These are phyloP conservation scores for Penicillium sp. DNA, from an alignment of 2,329 filamentous ascomycete species.

Conservation along the genomic window DNA sequence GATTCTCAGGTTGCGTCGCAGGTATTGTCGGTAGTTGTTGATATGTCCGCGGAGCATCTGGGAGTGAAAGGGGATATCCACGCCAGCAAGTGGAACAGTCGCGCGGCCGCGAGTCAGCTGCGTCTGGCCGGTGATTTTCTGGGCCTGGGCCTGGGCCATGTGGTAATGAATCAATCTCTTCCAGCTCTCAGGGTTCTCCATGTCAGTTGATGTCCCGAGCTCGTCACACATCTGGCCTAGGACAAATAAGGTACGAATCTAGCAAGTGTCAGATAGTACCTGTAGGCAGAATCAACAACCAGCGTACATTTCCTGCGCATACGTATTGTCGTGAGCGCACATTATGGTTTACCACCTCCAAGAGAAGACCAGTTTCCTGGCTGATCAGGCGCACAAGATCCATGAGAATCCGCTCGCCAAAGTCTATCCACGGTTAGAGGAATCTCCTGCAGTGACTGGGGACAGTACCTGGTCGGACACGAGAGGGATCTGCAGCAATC, in stretches of 20 bases:
- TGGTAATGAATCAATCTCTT: background rate
- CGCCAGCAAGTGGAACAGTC: constrained; percentile 7
- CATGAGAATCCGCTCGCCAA: background rate
- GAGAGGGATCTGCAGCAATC: constrained; percentile 95
- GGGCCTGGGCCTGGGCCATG: background rate
- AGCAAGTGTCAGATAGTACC: no score
- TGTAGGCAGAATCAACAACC: no score
- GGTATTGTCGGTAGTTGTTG: constrained; percentile 8
- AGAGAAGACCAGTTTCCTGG: constrained; percentile 85
- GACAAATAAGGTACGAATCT: constrained; percentile 9
- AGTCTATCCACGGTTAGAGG: background rate
- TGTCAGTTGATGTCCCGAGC: background rate
- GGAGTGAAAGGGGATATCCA: constrained; percentile 17
- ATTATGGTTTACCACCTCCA: constrained; percentile 96
- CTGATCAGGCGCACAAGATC: constrained; percentile 62
- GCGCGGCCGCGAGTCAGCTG: constrained; percentile 1
- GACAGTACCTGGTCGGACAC: constrained; percentile 91
- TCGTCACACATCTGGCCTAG: constrained; percentile 1
- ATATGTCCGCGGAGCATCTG: constrained; percentile 6
- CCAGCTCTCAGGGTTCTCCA: background rate
- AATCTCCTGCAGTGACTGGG: constrained; percentile 61
- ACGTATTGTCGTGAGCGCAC: constrained; percentile 69
- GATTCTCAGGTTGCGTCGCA: constrained; percentile 1
- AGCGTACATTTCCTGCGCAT: constrained; percentile 58
- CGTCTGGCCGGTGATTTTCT: background rate